Evolutionary conservation across 345 rosid species (phyloP), one percentile per base, ranked within the genome.

Genomic region (Nasturtium officinale): DNA sequence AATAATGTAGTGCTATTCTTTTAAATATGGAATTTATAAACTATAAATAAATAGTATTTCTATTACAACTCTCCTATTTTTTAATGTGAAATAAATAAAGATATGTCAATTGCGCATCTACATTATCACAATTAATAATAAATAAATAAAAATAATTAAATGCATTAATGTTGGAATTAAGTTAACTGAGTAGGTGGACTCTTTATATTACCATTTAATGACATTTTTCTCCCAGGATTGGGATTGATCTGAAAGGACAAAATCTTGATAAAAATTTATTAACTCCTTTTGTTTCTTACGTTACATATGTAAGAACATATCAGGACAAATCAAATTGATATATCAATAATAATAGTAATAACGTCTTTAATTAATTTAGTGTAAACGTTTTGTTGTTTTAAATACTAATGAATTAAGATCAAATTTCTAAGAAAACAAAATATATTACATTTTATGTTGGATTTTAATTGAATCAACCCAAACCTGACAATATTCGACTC

Each of bases 191-290:
- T 75, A 60, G 78, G 61, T 67, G 47, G 68, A 67, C 45, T 59
- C 47, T 60, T 40, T 35, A 35, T 35, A 10, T 9, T 9, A 35
- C 40, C 40, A 35, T 35, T 51, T 51, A 75, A 67, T 58, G 73
- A 2, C 13, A 50, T 50, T 59, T 29, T 62, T 51, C 47, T 32
- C 59, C 50, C 5, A 8, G 4, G 56, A 42, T 45, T 61, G 54
- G 25, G 69, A 75, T 43, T 61, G 69, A 61, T 68, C 32, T 25
- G 64, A 61, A 75, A 52, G 40, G 51, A 57, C 35, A 38, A 63
- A 64, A 48, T 0, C 0, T 57, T 37, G 32, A 66, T 65, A 55
- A 26, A 38, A 48, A 20, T 7, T 26, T 38, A 12, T 42, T 17
- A 26, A 33, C 25, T 33, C 40, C 9, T 47, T 56, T 7, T 17